phyloP scores from a whole-genome alignment of 352 stramenopile genomes.

The Pythium rishiriense region DNA sequence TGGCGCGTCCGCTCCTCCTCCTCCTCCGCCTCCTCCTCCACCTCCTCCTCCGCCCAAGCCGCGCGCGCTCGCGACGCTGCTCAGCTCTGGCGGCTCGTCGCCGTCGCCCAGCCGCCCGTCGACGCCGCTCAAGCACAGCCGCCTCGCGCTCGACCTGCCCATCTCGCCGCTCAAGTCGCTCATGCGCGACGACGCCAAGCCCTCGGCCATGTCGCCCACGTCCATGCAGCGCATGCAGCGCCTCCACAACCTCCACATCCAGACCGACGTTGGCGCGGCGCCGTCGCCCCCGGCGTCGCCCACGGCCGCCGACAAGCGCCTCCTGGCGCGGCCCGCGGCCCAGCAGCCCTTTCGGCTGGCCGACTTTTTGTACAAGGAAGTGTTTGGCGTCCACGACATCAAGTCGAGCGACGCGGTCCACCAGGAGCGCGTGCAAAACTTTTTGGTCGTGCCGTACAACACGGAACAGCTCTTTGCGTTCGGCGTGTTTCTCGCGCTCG shows the following conservation, averaged over 20 bases:
- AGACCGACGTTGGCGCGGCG: constrained; percentile 29
- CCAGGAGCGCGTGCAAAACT: constrained; percentile 82
- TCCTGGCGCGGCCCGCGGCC: background rate
- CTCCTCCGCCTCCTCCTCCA: background rate
- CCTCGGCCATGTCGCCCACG: constrained; percentile 28
- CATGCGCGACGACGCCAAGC: background rate
- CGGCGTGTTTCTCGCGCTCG: constrained; percentile 93
- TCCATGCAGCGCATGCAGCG: constrained; percentile 41
- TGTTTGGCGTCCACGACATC: constrained; percentile 83
- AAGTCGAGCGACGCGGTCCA: constrained; percentile 72
- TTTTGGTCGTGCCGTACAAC: constrained; percentile 71
- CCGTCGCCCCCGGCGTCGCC: background rate
- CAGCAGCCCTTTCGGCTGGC: constrained; percentile 48
- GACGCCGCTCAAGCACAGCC: constrained; percentile 19
- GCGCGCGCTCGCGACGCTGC: background rate
- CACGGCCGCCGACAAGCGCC: background rate
- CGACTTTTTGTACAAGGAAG: constrained; percentile 86
- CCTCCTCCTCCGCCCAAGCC: background rate
- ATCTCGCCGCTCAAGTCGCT: constrained; percentile 23
- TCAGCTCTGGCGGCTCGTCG: background rate
- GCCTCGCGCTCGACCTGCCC: constrained; percentile 23
- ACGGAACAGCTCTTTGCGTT: constrained; percentile 91
- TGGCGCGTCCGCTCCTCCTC: too few species aligned
- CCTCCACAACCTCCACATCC: constrained; percentile 34
- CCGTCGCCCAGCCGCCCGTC: constrained; percentile 12